phyloP scores from a whole-genome alignment of 1,284 basidiomycete genomes.

The Exsudoporus floridanus region DNA sequence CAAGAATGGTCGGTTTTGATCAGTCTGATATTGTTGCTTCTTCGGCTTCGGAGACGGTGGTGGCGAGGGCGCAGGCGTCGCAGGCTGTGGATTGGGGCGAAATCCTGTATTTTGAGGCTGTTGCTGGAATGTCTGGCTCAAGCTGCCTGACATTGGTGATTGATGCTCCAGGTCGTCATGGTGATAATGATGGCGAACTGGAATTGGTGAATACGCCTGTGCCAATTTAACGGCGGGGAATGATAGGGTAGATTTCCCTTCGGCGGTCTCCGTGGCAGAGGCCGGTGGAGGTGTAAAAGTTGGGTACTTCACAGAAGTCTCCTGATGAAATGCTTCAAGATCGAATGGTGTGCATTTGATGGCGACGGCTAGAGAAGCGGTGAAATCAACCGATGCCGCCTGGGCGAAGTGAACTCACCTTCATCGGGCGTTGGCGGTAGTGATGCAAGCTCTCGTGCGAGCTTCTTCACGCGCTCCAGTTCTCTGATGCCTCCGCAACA shows the following conservation, averaged over 20 bases:
- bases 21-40: conserved; percentile 98
- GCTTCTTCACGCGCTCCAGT: conserved; percentile 77
- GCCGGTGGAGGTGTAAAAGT: conserved; percentile 71
- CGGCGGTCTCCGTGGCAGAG: conserved; percentile 32
- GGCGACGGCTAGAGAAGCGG: conserved; percentile 40
- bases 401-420: conserved; percentile 40
- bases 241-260: conserved; percentile 41
- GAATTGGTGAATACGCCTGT: conserved; percentile 88
- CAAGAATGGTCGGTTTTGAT: conserved; percentile 91
- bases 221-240: conserved; percentile 68
- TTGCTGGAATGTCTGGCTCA: conserved; percentile 47
- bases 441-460: conserved; percentile 81
- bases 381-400: conserved; percentile 1
- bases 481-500: conserved; percentile 93
- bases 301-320: conserved; percentile 92
- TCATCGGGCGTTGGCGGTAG: conserved; percentile 64
- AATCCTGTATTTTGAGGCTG: conserved; percentile 47
- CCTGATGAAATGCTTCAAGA: conserved; percentile 82
- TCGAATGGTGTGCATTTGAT: conserved; percentile 89
- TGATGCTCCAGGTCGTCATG: conserved; percentile 70
- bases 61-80: conserved; percentile 88
- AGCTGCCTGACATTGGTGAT: conserved; percentile 39
- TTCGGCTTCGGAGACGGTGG: conserved; percentile 90
- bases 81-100: conserved; percentile 61
- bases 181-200: conserved; percentile 88